Evolutionary conservation across 2,329 filamentous ascomycete species (phyloP).

Genomic region (Phyllosticta citrichinensis): DNA sequence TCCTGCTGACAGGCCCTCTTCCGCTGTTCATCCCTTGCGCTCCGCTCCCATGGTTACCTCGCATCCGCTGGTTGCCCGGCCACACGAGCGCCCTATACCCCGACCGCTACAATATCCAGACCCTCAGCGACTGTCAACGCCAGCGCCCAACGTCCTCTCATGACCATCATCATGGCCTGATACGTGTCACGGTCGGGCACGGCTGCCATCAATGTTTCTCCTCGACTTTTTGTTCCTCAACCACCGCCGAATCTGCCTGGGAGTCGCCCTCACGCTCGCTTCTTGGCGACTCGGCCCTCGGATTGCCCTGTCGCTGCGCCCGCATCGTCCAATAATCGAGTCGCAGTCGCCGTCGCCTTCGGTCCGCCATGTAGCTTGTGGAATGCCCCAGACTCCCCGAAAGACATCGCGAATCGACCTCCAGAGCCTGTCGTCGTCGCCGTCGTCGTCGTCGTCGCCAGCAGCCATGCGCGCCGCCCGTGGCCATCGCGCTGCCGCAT

Average conservation of each 20-base stretch:
- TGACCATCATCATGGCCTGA: background rate
- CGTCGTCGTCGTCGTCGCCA: too few species aligned
- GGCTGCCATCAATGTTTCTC: background rate
- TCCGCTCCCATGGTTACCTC: background rate
- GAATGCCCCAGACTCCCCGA: background rate
- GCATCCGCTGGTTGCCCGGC: background rate
- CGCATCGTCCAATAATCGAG: background rate
- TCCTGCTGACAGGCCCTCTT: background rate
- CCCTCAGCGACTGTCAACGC: background rate
- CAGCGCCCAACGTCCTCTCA: background rate
- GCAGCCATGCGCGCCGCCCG: background rate
- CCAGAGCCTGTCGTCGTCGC: too few species aligned
- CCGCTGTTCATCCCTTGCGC: background rate
- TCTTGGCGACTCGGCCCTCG: background rate
- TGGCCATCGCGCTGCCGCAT: conserved; percentile 4
- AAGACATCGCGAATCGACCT: background rate
- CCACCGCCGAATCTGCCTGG: background rate
- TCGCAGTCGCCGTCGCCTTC: too few species aligned
- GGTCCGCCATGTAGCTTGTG: background rate
- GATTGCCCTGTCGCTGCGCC: background rate
- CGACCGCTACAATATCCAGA: too few species aligned
- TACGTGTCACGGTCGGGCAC: background rate
- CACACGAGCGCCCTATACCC: background rate
- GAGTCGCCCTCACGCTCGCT: background rate
- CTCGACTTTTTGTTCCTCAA: background rate